Base-by-base conservation (phyloP, 345 rosid genomes). In the Corymbia maculata region DNA sequence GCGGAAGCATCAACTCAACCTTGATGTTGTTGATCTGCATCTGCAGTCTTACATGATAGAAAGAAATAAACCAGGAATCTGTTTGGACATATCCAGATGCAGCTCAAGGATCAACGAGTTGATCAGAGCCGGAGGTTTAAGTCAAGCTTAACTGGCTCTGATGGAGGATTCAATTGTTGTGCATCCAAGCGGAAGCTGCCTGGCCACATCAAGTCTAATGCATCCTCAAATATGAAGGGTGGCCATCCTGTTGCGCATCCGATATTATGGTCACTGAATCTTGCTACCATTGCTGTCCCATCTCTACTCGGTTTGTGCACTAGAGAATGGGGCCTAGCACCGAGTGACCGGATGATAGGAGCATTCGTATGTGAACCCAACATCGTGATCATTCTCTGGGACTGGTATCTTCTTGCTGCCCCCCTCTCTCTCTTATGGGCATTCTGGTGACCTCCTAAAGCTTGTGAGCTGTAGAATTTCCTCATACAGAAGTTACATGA, bases 371-470 rank as follows among this genome's bases (percentile, higher is more conserved):
- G 94, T 84, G 93, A 82, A 86, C 93, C 92, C 93, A 91, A 92
- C 89, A 90, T 91, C 17, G 93, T 85, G 93, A 93, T 91, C 94
- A 93, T 92, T 91, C 92, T 93, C 89, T 94, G 98, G 22, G 96
- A 93, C 49, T 92, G 97, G 85, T 89, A 91, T 88, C 93, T 95
- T 91, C 93, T 92, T 51, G 94, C 95, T 42, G 95, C 96, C 52
- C 96, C 96, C 89, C 97, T 93, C 91, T 95, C 96, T 87, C 96
- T 91, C 90, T 94, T 95, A 93, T 95, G 98, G 85, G 98, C 98
- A 82, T 95, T 95, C 92, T 95, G 97, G 90, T 95, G 98, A 52
- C 98, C 98, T 28, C 98, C 98, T 50, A 95, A 89, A 50, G 98
- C 98, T 86, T 95, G 98, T 55, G 96, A 94, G 87, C 96, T 95